phyloP scores from a whole-genome alignment of 108 stramenopile species.

The Stephanodiscus triporus region DNA sequence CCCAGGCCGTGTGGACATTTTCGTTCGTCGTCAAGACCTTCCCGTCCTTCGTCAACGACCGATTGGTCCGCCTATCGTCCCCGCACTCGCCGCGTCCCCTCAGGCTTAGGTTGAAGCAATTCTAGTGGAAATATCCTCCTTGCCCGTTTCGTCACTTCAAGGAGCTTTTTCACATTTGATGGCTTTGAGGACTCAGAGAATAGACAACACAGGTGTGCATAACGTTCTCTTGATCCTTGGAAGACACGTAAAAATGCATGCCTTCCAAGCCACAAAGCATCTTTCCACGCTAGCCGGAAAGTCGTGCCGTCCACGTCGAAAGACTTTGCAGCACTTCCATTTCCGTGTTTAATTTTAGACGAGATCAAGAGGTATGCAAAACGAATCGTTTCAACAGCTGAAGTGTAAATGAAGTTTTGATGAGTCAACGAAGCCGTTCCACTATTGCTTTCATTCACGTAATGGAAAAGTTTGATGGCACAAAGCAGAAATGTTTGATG shows the following conservation, averaged over 20 bases:
- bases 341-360: slow-evolving; percentile 27
- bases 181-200: slow-evolving; percentile 1
- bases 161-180: slow-evolving; percentile 4
- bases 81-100: too few species aligned
- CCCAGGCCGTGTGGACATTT: too few species aligned
- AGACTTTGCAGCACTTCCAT: slow-evolving; percentile 2
- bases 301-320: neutral
- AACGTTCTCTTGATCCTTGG: neutral
- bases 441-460: slow-evolving; percentile 38
- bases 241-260: slow-evolving; percentile 31
- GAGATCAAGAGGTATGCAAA: slow-evolving; percentile 34
- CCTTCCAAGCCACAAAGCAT: slow-evolving; percentile 41
- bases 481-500: slow-evolving; percentile 70
- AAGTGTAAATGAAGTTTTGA: slow-evolving; percentile 26
- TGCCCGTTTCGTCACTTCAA: slow-evolving; percentile 1
- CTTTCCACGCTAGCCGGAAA: slow-evolving; percentile 18
- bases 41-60: too few species aligned
- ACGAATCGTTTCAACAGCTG: slow-evolving; percentile 39
- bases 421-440: neutral
- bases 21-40: too few species aligned
- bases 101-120: too few species aligned
- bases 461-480: slow-evolving; percentile 68
- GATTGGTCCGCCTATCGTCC: too few species aligned
- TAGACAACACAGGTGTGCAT: slow-evolving; percentile 7
- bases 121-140: slow-evolving; percentile 1